A percentile compares a stretch with the other conserved stretches of the same genome.
These are phyloP conservation scores for Arctium minus DNA, from an alignment of 129 eudicot genomes.

Conservation along the genomic window DNA sequence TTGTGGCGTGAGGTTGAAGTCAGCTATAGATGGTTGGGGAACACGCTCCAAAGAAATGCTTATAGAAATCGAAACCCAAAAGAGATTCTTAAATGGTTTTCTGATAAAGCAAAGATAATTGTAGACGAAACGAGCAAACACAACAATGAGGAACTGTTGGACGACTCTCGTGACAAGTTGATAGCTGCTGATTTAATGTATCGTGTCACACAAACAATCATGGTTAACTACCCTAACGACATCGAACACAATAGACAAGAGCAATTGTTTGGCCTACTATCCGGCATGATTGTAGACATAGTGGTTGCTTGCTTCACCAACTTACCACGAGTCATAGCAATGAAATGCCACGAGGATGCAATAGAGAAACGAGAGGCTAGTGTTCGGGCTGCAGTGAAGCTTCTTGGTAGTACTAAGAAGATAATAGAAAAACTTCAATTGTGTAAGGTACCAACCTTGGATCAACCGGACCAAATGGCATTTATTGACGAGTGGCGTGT, in stretches of 20 bases:
- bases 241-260: not conserved
- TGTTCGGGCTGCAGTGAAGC: slow-evolving; percentile 2
- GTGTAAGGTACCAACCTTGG: too few species aligned
- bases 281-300: slow-evolving; percentile 19
- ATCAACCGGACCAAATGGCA: too few species aligned
- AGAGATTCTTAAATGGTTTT: slow-evolving; percentile 21
- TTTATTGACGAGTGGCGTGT: too few species aligned
- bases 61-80: slow-evolving; percentile 1
- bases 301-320: slow-evolving; percentile 20
- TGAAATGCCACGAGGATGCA: slow-evolving; percentile 7
- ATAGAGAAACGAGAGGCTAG: slow-evolving; percentile 21
- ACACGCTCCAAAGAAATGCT: slow-evolving; percentile 15
- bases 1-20: slow-evolving; percentile 36
- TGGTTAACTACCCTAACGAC: not conserved
- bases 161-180: slow-evolving; percentile 2
- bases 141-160: not conserved
- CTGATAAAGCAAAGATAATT: slow-evolving; percentile 8
- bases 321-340: slow-evolving; percentile 18
- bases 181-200: slow-evolving; percentile 49
- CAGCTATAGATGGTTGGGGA: slow-evolving; percentile 1
- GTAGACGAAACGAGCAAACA: not conserved
- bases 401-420: slow-evolving; percentile 12
- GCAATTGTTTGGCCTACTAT: slow-evolving; percentile 1
- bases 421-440: not conserved
- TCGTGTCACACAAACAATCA: slow-evolving; percentile 24